Evolutionary conservation across 202 grass and related monocot species (phyloP), one percentile per base, ranked within the genome.

Genomic region (Hordeum pubiflorum): DNA sequence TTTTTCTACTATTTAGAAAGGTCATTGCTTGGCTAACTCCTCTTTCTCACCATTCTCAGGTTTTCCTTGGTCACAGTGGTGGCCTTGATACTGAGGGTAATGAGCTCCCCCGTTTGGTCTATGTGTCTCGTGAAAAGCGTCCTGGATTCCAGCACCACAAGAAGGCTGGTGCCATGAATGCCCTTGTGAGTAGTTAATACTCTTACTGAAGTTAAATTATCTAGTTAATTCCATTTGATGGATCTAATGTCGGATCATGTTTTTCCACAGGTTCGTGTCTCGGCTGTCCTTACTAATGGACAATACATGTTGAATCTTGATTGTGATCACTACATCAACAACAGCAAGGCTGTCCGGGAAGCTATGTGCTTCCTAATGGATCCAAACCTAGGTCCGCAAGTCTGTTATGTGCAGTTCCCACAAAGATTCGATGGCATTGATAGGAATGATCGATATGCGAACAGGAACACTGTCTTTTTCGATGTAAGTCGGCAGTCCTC

Each of bases 31-130:
- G 86, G 24, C 76, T 89, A 69, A 90, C 36, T 75, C 14, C 38
- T 82, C 76, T 43, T 84, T 83, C 18, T 87, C 10, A 69, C 83
- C 29, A 69, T 85, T 31, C 82, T 85, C 77, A 97, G 93, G 93
- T 97, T 91, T 97, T 97, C 93, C 90, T 97, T 86, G 93, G 93
- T 77, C 93, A 97, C 84, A 97, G 93, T 84, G 93, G 93, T 76
- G 93, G 93, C 79, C 88, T 97, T 79, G 93, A 97, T 84, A 89
- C 88, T 15, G 93, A 97, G 74, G 93, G 93, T 39, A 97, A 97
- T 78, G 93, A 97, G 59, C 75, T 97, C 22, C 91, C 93, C 74
- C 79, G 89, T 74, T 83, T 97, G 74, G 90, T 97, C 33, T 97
- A 97, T 56, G 86, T 97, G 18, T 97, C 93, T 76, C 93, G 93